Conservation (phyloP, 805 yeast genomes). For the Lachancea nothofagi region DNA sequence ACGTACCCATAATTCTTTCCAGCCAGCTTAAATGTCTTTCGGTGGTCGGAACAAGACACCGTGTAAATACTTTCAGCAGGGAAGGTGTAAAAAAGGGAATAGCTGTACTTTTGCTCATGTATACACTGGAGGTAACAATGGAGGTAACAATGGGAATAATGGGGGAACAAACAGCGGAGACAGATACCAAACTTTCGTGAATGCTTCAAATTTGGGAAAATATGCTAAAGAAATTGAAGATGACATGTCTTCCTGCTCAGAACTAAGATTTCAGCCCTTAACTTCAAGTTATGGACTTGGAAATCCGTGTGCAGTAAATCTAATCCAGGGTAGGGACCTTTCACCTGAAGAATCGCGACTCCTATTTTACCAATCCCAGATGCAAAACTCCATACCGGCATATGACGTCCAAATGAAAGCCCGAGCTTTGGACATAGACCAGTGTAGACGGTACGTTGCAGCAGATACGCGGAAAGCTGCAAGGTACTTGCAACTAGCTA, state of each 20-base stretch:
- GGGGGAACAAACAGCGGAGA: constrained; percentile 16
- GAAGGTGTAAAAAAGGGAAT: constrained; percentile 40
- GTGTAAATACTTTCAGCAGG: constrained; percentile 42
- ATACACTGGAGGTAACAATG: constrained; percentile 16
- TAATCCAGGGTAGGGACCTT: constrained; percentile 47
- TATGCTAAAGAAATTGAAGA: constrained; percentile 28
- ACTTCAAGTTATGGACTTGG: constrained; percentile 46
- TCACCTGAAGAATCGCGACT: constrained; percentile 50
- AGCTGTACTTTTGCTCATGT: constrained; percentile 43
- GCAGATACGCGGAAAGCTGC: constrained; percentile 47
- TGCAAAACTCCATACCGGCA: constrained; percentile 33
- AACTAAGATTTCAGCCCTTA: constrained; percentile 31
- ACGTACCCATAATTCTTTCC: not conserved
- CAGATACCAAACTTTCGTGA: constrained; percentile 21
- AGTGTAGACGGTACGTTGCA: constrained; percentile 36
- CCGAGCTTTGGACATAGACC: constrained; percentile 44
- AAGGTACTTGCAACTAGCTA: constrained; percentile 47
- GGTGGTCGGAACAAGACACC: constrained; percentile 27
- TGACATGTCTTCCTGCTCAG: constrained; percentile 18
- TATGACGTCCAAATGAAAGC: constrained; percentile 39
- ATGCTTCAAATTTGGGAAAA: constrained; percentile 19
- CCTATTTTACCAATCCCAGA: constrained; percentile 40
- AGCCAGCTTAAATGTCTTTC: constrained; percentile 5
- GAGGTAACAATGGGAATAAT: constrained; percentile 8
- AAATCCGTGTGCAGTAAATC: constrained; percentile 42